A percentile compares a stretch with the other conserved stretches of the same genome.
Conservation (phyloP, 75 land plant species). For the Picea sitchensis region DNA sequence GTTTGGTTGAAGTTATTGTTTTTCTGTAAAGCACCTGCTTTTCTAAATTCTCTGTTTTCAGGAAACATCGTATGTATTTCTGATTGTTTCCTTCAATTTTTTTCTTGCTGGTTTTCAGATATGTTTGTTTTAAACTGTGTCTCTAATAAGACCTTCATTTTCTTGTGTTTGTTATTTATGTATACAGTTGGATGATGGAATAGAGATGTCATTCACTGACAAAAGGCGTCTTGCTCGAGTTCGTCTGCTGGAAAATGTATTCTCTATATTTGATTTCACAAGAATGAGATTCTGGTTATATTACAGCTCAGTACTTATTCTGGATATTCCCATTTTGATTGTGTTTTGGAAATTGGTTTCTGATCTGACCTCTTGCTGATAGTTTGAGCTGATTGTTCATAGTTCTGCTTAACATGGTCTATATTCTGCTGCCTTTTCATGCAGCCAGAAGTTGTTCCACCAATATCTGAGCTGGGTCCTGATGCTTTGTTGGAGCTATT, state of each 20-base stretch:
- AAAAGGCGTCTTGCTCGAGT: slow-evolving; percentile 95
- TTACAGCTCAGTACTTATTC: background rate
- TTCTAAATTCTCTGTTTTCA: background rate
- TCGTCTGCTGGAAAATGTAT: slow-evolving; percentile 82
- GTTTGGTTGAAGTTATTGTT: too few species aligned
- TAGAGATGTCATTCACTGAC: slow-evolving; percentile 94
- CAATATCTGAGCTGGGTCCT: slow-evolving; percentile 95
- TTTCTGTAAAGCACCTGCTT: background rate
- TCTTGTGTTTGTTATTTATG: background rate
- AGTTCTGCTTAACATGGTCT: background rate
- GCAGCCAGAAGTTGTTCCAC: slow-evolving; percentile 80
- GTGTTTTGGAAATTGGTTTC: background rate
- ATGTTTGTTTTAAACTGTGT: background rate
- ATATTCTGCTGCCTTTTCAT: slow-evolving; percentile 15
- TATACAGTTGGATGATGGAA: slow-evolving; percentile 87
- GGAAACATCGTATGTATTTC: background rate
- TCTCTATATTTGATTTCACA: background rate
- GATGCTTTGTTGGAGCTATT: slow-evolving; percentile 83
- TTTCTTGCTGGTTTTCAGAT: background rate
- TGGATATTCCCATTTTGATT: background rate
- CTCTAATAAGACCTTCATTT: background rate
- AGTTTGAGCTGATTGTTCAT: background rate
- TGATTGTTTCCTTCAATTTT: background rate
- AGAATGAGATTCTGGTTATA: background rate
- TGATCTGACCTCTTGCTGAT: slow-evolving; percentile 6